These are phyloP conservation scores for Tephrocybe sp. DNA, from an alignment of 768 basidiomycete genomes.

Conservation along the genomic window DNA sequence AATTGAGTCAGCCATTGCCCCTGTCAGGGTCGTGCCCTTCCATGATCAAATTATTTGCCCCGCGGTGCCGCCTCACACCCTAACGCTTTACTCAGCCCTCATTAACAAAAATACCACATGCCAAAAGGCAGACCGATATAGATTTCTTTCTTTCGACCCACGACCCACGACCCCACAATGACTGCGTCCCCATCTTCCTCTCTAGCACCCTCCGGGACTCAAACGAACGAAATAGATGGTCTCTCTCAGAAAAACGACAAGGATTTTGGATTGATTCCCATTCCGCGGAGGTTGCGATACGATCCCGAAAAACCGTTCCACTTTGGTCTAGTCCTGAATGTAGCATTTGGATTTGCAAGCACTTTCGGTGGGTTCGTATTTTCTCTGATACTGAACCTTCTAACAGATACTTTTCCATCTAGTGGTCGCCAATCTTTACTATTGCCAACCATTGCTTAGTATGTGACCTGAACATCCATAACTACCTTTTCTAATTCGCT, in stretches of 20 bases:
- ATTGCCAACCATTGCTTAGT: slow-evolving; percentile 2
- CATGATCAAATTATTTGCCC: too few relatives aligned
- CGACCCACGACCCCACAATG: too few relatives aligned
- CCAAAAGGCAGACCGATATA: too few relatives aligned
- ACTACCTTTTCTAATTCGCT: neutral
- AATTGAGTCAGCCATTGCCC: too few relatives aligned
- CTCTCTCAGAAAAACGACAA: neutral
- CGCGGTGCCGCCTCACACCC: too few relatives aligned
- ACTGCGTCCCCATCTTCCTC: too few relatives aligned
- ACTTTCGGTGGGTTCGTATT: neutral
- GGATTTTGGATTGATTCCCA: neutral
- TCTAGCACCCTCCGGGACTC: too few relatives aligned
- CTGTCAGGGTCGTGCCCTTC: too few relatives aligned
- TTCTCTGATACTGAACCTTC: neutral
- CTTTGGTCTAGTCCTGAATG: neutral
- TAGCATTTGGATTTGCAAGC: neutral
- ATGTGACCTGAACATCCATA: neutral
- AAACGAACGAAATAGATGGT: too few relatives aligned
- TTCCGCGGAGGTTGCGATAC: neutral
- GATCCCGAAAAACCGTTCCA: neutral
- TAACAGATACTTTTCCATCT: neutral
- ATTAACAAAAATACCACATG: too few relatives aligned
- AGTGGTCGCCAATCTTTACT: slow-evolving; percentile 4
- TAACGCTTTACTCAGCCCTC: too few relatives aligned
- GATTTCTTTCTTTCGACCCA: too few relatives aligned